Evolutionary conservation across 352 stramenopile genomes (phyloP), one percentile per base, ranked within the genome.

Genomic region (Globisporangium nagaii): DNA sequence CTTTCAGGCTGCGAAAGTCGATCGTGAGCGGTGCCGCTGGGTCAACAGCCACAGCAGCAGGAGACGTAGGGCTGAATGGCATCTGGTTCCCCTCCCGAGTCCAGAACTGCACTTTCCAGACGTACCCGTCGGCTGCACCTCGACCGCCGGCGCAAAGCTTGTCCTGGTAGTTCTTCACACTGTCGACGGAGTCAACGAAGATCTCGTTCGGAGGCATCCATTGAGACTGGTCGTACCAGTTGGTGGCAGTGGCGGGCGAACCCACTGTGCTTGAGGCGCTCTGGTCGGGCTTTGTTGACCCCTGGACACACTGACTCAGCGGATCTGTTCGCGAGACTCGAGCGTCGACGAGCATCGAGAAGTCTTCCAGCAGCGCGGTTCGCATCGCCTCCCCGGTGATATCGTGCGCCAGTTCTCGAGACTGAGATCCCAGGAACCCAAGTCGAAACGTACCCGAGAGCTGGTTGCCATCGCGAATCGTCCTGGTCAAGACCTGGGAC

Each of bases 41-140:
- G 22, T 76, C 66, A 0, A 75, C 56, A 2, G 68, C 51, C 4
- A 60, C 34, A 13, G 68, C 66, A 3, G 49, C 49, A 1, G 62
- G 62, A 2, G 74, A 78, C 4, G 85, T 96, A 25, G 93, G 92
- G 35, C 79, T 97, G 15, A 66, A 79, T 0, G 84, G 70, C 41
- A 81, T 74, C 1, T 78, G 51, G 52, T 98, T 98, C 31, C 89
- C 93, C 9, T 69, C 52, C 8, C 76, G 62, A 1, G 93, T 97
- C 65, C 85, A 96, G 24, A 98, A 66, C 43, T 92, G 90, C 13
- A 98, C 42, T 31, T 93, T 96, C 92, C 93, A 98, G 15, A 86
- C 82, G 34, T 95, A 84, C 0, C 79, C 93, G 20, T 82, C 81
- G 3, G 79, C 85, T 51, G 73, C 70, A n/a, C 75, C 82, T 27